These are phyloP conservation scores for Calocybe cyanea DNA, from an alignment of 768 basidiomycete species.

Conservation along the genomic window DNA sequence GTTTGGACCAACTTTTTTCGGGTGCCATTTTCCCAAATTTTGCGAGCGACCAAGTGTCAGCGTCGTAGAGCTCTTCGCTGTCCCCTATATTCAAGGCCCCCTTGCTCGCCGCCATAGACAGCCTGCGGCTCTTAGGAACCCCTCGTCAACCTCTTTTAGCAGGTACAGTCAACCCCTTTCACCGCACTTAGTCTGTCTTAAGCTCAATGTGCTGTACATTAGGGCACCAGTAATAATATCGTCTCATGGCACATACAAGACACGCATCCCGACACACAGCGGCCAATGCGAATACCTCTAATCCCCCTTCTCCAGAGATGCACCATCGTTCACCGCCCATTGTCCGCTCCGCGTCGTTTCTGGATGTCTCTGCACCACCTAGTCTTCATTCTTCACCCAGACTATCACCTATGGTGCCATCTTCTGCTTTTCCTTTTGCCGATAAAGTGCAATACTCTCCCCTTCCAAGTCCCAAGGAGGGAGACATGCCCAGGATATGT, in stretches of 20 bases:
- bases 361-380: constrained; percentile 24
- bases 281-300: constrained; percentile 11
- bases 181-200: constrained; percentile 1
- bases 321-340: constrained; percentile 60
- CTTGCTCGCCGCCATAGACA: not conserved
- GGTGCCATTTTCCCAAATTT: constrained; percentile 16
- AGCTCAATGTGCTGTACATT: constrained; percentile 8
- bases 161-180: not conserved
- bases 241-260: constrained; percentile 17
- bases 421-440: constrained; percentile 38
- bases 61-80: constrained; percentile 7
- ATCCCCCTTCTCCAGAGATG: constrained; percentile 39
- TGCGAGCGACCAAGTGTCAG: constrained; percentile 10
- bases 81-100: not conserved
- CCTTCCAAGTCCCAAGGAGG: constrained; percentile 25
- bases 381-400: constrained; percentile 39
- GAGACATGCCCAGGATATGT: constrained; percentile 51
- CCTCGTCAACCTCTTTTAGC: constrained; percentile 7
- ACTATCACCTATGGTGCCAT: constrained; percentile 48
- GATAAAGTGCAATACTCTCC: constrained; percentile 34
- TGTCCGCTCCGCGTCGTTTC: constrained; percentile 51
- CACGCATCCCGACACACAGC: constrained; percentile 13
- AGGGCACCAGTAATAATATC: constrained; percentile 3
- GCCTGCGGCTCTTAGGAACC: not conserved
- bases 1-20: constrained; percentile 11